A percentile compares a stretch with the other conserved stretches of the same genome.
Evolutionary conservation across 176 grass and related monocot genomes (phyloP).

Genomic region (barley (Hordeum vulgare)): DNA sequence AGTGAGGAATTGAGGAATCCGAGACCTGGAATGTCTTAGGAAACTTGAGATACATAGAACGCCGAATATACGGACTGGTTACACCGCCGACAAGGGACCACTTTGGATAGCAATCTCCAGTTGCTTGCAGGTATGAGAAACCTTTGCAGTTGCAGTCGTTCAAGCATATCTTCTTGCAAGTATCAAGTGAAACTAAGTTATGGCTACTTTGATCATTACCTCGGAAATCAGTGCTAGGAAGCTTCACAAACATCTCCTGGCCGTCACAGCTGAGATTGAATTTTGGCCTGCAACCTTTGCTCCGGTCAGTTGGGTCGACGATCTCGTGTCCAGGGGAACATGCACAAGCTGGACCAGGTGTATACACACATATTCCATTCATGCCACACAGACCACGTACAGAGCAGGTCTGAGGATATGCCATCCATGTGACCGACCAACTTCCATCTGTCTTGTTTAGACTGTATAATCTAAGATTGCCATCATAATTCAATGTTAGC

Average conservation of each 20-base stretch:
- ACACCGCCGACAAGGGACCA: conserved; percentile 17
- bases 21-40: background rate
- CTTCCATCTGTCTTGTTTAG: background rate
- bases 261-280: conserved; percentile 10
- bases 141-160: conserved; percentile 27
- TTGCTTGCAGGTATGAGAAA: conserved; percentile 29
- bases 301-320: conserved; percentile 31
- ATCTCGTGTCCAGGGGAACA: conserved; percentile 42
- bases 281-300: conserved; percentile 43
- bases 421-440: conserved; percentile 53
- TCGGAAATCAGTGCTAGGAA: conserved; percentile 19
- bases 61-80: background rate
- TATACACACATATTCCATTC: conserved; percentile 55
- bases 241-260: conserved; percentile 18
- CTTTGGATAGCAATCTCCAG: conserved; percentile 32
- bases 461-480: conserved; percentile 44
- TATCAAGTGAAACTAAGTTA: background rate
- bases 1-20: background rate
- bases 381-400: conserved; percentile 37
- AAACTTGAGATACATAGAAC: conserved; percentile 34
- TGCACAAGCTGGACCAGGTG: conserved; percentile 17
- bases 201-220: conserved; percentile 5
- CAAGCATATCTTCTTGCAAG: conserved; percentile 26
- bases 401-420: conserved; percentile 30
- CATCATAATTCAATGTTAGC: conserved; percentile 14